A percentile compares a stretch with the other conserved stretches of the same genome.
These are phyloP conservation scores for Colletotrichum chrysophilum DNA, from an alignment of 2,329 filamentous ascomycete species.

Conservation along the genomic window DNA sequence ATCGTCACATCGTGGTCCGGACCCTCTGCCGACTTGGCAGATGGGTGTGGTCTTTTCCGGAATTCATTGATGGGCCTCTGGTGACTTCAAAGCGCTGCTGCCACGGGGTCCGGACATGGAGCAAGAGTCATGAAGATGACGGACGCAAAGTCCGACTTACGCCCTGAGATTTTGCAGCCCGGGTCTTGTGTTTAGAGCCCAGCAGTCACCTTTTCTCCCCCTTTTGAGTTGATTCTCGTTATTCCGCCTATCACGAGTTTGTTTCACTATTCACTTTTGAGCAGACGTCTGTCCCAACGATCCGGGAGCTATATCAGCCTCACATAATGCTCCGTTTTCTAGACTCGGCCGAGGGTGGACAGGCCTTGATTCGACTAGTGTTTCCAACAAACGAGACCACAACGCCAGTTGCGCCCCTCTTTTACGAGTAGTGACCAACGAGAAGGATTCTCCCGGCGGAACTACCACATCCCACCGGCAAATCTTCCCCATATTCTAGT, in stretches of 20 bases:
- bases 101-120: neutral
- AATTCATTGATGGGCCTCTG: neutral
- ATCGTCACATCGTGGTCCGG: slow-evolving; percentile 1
- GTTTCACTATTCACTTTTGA: neutral
- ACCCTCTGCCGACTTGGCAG: slow-evolving; percentile 4
- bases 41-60: neutral
- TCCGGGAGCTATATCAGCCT: neutral
- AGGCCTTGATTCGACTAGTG: slow-evolving; percentile 2
- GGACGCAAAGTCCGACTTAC: neutral
- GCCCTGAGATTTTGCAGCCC: neutral
- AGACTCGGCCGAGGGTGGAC: neutral
- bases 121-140: neutral
- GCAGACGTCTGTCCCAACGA: neutral
- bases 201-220: neutral
- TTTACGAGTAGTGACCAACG: neutral
- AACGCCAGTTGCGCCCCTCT: neutral
- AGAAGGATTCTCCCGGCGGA: neutral
- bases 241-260: neutral
- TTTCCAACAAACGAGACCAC: slow-evolving; percentile 7
- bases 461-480: neutral
- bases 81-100: neutral
- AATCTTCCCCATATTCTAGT: neutral
- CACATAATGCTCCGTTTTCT: neutral
- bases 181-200: neutral
- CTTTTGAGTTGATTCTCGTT: neutral